A percentile compares a stretch with the other conserved stretches of the same genome.
Conservation (phyloP, 495 filamentous ascomycete genomes). For the Chaetomidium leptoderma region DNA sequence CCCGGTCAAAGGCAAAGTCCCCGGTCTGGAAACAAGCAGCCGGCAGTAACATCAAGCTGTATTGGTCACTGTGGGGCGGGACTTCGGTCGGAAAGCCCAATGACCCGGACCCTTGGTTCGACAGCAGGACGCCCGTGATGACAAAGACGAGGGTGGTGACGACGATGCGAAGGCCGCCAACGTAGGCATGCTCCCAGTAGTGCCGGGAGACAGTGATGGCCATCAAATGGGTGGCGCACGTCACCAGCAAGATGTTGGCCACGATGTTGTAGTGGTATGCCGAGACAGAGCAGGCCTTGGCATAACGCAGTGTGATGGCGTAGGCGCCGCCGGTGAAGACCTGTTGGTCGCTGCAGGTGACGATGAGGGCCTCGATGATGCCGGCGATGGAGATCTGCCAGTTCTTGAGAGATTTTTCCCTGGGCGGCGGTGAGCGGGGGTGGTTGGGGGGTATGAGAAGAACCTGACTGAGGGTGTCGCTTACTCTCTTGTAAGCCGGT, state of each 20-base stretch:
- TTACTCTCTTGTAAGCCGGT: neutral
- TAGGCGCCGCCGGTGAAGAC: conserved; percentile 41
- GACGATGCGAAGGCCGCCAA: conserved; percentile 28
- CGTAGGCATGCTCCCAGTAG: conserved; percentile 35
- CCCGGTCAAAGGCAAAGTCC: conserved; percentile 5
- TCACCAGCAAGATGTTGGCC: conserved; percentile 39
- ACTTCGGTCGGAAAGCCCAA: conserved; percentile 30
- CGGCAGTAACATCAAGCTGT: conserved; percentile 30
- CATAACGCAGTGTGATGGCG: conserved; percentile 35
- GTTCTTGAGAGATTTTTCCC: conserved; percentile 1
- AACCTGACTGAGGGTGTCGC: neutral
- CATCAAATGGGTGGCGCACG: conserved; percentile 39
- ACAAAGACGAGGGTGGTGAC: conserved; percentile 27
- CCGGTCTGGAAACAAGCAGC: conserved; percentile 33
- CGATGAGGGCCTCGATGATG: conserved; percentile 35
- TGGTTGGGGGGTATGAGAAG: no score
- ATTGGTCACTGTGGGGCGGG: conserved; percentile 17
- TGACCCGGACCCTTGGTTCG: conserved; percentile 26
- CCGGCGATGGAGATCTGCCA: conserved; percentile 24
- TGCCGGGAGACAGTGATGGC: conserved; percentile 34
- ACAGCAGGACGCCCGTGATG: conserved; percentile 30
- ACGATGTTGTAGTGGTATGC: conserved; percentile 45
- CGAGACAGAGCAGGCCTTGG: conserved; percentile 36
- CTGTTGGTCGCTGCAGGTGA: conserved; percentile 42
- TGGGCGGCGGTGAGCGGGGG: neutral